Base-by-base conservation (phyloP, 441 rosid genomes). In the Eruca vesicaria region DNA sequence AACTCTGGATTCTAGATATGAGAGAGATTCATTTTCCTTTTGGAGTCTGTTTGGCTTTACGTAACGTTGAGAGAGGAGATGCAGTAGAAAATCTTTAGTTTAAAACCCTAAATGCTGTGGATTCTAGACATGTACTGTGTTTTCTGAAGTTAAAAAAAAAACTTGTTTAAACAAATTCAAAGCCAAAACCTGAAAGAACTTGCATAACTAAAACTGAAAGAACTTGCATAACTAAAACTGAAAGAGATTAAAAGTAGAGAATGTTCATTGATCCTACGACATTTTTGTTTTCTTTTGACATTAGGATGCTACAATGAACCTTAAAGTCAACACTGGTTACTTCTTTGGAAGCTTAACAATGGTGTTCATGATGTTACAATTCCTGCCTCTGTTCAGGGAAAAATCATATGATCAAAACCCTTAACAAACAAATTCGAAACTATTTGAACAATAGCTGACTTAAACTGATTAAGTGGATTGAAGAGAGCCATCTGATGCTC, bases 311-410 rank as follows among this genome's bases (percentile, higher is more conserved):
- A 70, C 3, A 33, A 45, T 63, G 19, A 71, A 29, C 26, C 62
- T 43, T 4, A 43, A 35, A 31, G 68, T 68, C 45, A 57, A 72
- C 58, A 70, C 18, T 55, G 80, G 69, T 7, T 72, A n/a, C 61
- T 15, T 45, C 7, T 80, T 80, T 60, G 77, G 83, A 21, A 66
- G 71, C 61, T 62, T 80, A 53, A 62, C 69, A 19, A 75, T 70
- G 65, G 72, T 35, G 66, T 55, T 59, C 74, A 59, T 50, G 26
- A 69, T 66, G 64, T 79, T 28, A 65, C 1, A 20, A 69, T 52
- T 19, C 52, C 72, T 71, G 76, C 81, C 78, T 89, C n/a, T n/a
- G n/a, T n/a, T n/a, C n/a, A n/a, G n/a, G n/a, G n/a, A 55, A 20
- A 19, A 50, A 69, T 63, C 20, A 28, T 3, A n/a, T n/a, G 70